phyloP scores from a whole-genome alignment of 768 basidiomycete species.

The Hypholoma sublateritium region DNA sequence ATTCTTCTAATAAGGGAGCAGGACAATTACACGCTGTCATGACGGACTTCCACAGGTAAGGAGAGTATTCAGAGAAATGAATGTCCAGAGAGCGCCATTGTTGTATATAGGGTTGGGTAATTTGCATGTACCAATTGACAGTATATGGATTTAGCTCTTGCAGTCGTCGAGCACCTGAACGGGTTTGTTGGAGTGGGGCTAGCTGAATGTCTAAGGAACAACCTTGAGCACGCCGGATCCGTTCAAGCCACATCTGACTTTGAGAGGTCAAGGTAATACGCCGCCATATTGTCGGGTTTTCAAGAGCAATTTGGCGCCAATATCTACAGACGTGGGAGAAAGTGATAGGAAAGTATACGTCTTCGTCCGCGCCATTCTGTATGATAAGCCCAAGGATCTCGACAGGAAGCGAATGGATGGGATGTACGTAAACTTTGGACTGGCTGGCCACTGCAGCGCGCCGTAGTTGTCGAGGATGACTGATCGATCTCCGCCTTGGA shows the following conservation, averaged over 20 bases:
- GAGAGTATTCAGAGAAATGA: conserved; percentile 51
- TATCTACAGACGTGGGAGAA: conserved; percentile 69
- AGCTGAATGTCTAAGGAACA: conserved; percentile 64
- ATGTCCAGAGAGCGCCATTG: conserved; percentile 66
- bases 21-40: conserved; percentile 52
- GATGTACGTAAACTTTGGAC: conserved; percentile 32
- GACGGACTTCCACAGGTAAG: conserved; percentile 69
- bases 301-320: conserved; percentile 64
- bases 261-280: conserved; percentile 50
- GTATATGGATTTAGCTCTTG: conserved; percentile 41
- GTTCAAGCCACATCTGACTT: conserved; percentile 60
- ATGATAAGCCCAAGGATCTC: conserved; percentile 70
- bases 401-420: conserved; percentile 56
- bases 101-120: conserved; percentile 49
- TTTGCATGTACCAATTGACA: conserved; percentile 63
- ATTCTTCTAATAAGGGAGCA: conserved; percentile 43
- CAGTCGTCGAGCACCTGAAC: conserved; percentile 23
- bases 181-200: conserved; percentile 28
- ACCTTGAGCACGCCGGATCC: conserved; percentile 57
- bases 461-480: conserved; percentile 36
- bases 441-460: conserved; percentile 20
- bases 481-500: conserved; percentile 23
- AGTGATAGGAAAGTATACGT: conserved; percentile 54
- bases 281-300: conserved; percentile 65
- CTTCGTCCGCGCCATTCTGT: conserved; percentile 54